A percentile compares a stretch with the other conserved stretches of the same genome.
These are phyloP conservation scores for Aspergillus asperescens DNA, from an alignment of 495 filamentous ascomycete genomes.

Conservation along the genomic window DNA sequence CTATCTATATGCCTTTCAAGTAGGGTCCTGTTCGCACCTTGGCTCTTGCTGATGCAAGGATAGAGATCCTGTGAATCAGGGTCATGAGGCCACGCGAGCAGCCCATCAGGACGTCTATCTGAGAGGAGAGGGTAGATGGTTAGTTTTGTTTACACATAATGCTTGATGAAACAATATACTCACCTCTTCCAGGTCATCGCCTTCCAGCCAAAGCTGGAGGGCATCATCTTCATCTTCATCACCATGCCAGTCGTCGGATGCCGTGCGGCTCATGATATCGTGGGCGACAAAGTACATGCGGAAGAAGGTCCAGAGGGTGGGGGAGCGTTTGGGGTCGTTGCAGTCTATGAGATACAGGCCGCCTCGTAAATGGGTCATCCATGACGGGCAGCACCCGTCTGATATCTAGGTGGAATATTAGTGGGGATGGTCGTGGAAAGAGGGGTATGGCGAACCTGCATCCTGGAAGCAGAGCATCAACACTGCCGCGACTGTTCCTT, in stretches of 20 bases:
- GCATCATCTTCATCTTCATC: not conserved
- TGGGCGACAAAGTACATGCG: constrained; percentile 23
- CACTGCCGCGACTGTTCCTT: constrained; percentile 16
- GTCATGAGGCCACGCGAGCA: constrained; percentile 20
- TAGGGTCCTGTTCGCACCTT: constrained; percentile 1
- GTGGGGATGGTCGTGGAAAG: not conserved
- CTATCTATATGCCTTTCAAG: not conserved
- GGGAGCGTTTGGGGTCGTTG: not conserved
- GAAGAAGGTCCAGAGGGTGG: constrained; percentile 13
- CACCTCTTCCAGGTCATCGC: constrained; percentile 21
- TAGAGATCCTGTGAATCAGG: constrained; percentile 14
- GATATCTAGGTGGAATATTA: constrained; percentile 14
- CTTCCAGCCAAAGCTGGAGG: constrained; percentile 11
- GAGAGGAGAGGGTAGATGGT: not conserved
- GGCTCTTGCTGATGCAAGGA: constrained; percentile 5
- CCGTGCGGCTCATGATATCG: constrained; percentile 20
- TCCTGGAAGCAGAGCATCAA: constrained; percentile 24
- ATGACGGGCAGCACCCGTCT: constrained; percentile 16
- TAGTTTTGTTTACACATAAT: not conserved
- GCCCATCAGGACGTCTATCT: constrained; percentile 19
- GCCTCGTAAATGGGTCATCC: constrained; percentile 17
- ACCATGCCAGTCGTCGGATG: not conserved
- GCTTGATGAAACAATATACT: not conserved
- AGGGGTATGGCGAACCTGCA: constrained; percentile 1
- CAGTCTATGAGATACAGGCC: constrained; percentile 12